These are phyloP conservation scores for Globisporangium alternatum DNA, from an alignment of 352 stramenopile species.

Conservation along the genomic window DNA sequence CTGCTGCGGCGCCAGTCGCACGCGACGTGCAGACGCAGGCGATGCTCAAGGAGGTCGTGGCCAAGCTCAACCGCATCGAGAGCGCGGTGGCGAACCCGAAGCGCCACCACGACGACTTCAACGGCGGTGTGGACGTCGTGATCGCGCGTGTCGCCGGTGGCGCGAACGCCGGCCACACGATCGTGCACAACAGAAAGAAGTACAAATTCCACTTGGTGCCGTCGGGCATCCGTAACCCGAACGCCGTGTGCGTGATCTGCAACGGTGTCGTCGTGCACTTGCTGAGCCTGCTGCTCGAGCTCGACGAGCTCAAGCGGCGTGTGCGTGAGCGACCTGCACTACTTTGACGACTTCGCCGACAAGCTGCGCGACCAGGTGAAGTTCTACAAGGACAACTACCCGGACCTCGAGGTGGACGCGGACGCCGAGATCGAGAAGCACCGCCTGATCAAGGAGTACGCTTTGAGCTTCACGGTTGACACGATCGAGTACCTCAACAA, in stretches of 20 bases:
- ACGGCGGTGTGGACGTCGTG: conserved; percentile 88
- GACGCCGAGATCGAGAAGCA: conserved; percentile 88
- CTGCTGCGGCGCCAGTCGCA: conserved; percentile 32
- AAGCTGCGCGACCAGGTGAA: conserved; percentile 91
- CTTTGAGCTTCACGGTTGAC: conserved; percentile 92
- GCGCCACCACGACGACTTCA: conserved; percentile 61
- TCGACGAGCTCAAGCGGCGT: conserved; percentile 93
- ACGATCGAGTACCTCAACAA: conserved; percentile 97
- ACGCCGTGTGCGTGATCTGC: conserved; percentile 95
- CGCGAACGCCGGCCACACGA: conserved; percentile 98
- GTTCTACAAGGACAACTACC: conserved; percentile 91
- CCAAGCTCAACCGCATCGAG: conserved; percentile 87
- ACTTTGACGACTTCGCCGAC: conserved; percentile 86
- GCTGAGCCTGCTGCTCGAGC: conserved; percentile 94
- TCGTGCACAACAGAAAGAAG: conserved; percentile 97
- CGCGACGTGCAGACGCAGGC: conserved; percentile 52
- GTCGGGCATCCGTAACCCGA: conserved; percentile 96
- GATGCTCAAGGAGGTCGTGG: conserved; percentile 80
- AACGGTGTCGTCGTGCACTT: conserved; percentile 99
- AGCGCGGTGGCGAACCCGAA: conserved; percentile 82
- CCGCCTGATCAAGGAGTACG: conserved; percentile 71
- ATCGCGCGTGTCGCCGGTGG: conserved; percentile 96
- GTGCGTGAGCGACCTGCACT: conserved; percentile 94
- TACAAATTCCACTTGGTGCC: conserved; percentile 99
- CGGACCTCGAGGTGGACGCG: conserved; percentile 70